Evolutionary conservation across 495 filamentous ascomycete species (phyloP), one percentile per base, ranked within the genome.

Genomic region (Daldinia childiae): DNA sequence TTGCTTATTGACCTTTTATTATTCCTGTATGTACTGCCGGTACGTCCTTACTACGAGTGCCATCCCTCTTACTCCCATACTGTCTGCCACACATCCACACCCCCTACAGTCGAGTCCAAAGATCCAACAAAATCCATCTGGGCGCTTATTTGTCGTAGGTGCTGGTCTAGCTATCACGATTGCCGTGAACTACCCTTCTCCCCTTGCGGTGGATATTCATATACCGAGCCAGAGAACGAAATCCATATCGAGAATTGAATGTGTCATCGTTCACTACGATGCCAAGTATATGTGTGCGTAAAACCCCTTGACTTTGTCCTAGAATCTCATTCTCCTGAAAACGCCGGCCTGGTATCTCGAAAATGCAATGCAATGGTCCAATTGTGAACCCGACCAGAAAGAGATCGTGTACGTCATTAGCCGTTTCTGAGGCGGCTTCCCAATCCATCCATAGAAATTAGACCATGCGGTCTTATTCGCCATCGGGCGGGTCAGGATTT

Each of bases 401-500:
- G 27, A 61, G 60, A 34, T 76, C 76, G 72, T 78, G 72, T 77
- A 39, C 72, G 69, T 76, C 73, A 60, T 69, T 19, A 66, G 58
- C 62, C 66, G 57, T 66, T 52, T 58, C 32, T 43, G n/a, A 57
- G 8, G 61, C 60, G 50, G 51, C 45, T 65, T 58, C 34, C n/a
- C 61, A 58, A 54, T 15, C 58, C 39, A 45, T 41, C 51, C 39
- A 48, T 39, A 39, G n/a, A 48, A 45, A 54, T 41, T 8, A 62
- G 21, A 50, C 51, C 19, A 59, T 57, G 39, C 17, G 21, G 5
- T 39, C 32, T 73, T 48, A 60, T 74, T 74, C 73, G 19, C 72
- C 60, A 24, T 79, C 74, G 17, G 74, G 64, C 6, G 83, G 83
- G 64, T 88, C 84, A 14, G 85, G 84, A 61, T 88, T 88, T 45